phyloP scores from a whole-genome alignment of 2,329 filamentous ascomycete species.

The Ambrosiella beaveri region DNA sequence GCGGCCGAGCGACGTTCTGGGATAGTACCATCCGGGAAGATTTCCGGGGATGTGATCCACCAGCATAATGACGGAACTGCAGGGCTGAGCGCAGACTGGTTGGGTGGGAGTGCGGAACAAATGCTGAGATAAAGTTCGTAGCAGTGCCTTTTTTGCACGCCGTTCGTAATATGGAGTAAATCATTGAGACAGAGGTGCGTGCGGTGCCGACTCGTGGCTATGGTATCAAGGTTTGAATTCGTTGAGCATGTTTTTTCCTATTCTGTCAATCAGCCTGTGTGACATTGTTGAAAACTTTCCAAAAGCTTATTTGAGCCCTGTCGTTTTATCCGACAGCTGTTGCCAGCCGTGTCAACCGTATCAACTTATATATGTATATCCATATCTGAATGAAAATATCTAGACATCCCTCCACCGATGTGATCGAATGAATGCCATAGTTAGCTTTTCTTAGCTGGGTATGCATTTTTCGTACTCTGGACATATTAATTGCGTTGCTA shows the following conservation, averaged over 20 bases:
- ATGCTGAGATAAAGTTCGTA: not conserved
- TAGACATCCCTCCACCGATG: not conserved
- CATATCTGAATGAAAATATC: not conserved
- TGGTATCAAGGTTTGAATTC: not conserved
- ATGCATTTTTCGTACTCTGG: too few species aligned
- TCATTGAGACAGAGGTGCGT: not conserved
- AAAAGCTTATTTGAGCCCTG: not conserved
- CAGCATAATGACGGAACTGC: conserved; percentile 6
- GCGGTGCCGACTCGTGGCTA: not conserved
- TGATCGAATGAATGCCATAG: not conserved
- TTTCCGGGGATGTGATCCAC: not conserved
- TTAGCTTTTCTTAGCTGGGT: too few species aligned
- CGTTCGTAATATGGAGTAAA: conserved; percentile 1
- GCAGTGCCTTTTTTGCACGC: not conserved
- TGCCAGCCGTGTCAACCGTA: not conserved
- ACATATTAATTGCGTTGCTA: too few species aligned
- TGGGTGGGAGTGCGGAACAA: not conserved
- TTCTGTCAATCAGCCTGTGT: not conserved
- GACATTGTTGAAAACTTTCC: conserved; percentile 9
- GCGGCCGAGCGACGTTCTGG: conserved; percentile 30
- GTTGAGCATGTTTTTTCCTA: not conserved
- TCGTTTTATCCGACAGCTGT: not conserved
- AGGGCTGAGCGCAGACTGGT: not conserved
- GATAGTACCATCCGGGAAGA: conserved; percentile 44
- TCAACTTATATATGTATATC: not conserved